Evolutionary conservation across 2,329 filamentous ascomycete species (phyloP), one percentile per base, ranked within the genome.

Genomic region (Neonectria hederae): DNA sequence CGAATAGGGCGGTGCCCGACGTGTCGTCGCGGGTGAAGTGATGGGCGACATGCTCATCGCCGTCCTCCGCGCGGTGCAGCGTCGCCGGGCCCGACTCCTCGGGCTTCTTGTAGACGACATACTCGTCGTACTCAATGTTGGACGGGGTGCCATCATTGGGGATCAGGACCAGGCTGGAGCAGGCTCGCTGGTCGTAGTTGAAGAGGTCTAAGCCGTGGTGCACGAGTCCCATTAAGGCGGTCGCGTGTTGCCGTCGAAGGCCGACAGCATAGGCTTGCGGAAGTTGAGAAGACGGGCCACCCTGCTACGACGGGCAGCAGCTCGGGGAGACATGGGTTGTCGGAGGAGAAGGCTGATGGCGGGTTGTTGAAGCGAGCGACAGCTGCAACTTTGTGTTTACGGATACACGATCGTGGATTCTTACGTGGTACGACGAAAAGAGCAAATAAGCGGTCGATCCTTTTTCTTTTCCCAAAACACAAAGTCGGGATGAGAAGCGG

Each of bases 61-160:
- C 63, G 4, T 69, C 62, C 19, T 35, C 63, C 54, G 30, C 24
- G 22, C 56, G 57, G 14, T 42, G 58, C 24, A 59, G 49, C 17
- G 64, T 49, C 24, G 56, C 51, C 1, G 65, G 59, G 9, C 54
- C 48, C 53, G 65, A 45, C 11, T 66, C 66, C 51, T 71, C 64
- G 32, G 64, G 59, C 57, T 69, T 67, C 46, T 73, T 75, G 43
- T 77, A 80, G 43, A 79, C 77, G 24, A 78, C 78, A 52, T 79
- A 80, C 67, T 80, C 78, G 35, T 80, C 78, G 40, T 79, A 80
- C 55, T 76, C 78, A 30, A 79, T 70, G 55, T 76, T 75, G 22
- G 78, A 79, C 35, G 67, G 68, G 6, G 72, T 67, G 5, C 69
- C 68, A 5, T 74, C 65, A 10, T 74, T 70, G 6, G 68, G 73